Base-by-base conservation (phyloP, 108 stramenopile species). In the Schizochytrium sp. region DNA sequence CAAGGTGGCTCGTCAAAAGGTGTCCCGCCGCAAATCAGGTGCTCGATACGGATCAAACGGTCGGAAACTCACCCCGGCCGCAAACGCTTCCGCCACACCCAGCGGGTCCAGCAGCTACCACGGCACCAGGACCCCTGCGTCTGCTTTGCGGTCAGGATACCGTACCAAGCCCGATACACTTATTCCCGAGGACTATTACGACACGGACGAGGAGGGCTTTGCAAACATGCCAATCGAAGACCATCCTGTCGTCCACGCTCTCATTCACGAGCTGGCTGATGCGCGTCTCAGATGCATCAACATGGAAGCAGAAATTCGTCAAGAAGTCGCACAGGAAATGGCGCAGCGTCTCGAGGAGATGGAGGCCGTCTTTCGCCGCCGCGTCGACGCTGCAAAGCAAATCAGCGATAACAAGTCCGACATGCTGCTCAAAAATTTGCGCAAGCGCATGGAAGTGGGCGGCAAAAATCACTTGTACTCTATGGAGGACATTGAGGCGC, bases 291-390 rank as follows among this genome's bases (percentile, higher is more conserved):
- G 58, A 25, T 41, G 55, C 18, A 53, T 90, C 53, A 57, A 10
- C n/a, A 44, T 89, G 41, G 91, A 92, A 58, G 57, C 90, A n/a
- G 89, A 90, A 41, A 88, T 92, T 16, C 60, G 91, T 12, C 55
- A 72, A n/a, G 91, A 92, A 55, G 91, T 90, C 18, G n/a, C 29
- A 21, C 19, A n/a, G 6, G 91, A 92, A 72, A 92, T 92, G 91
- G 89, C 47, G n/a, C n/a, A n/a, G 59, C 71, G 87, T 43, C 25
- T 89, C 5, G 43, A 87, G 83, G 87, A 44, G 41, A 76, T 89
- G 58, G 55, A 89, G 60, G 88, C 72, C 16, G 89, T 88, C 5
- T 87, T 59, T 53, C 45, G 76, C 45, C 19, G 23, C 48, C 76
- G 76, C 3, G 76, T 83, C 28, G 76, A 83, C 28, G 76, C 76